Conservation (phyloP, 257 asterid species). For the Voacanga thouarsii region DNA sequence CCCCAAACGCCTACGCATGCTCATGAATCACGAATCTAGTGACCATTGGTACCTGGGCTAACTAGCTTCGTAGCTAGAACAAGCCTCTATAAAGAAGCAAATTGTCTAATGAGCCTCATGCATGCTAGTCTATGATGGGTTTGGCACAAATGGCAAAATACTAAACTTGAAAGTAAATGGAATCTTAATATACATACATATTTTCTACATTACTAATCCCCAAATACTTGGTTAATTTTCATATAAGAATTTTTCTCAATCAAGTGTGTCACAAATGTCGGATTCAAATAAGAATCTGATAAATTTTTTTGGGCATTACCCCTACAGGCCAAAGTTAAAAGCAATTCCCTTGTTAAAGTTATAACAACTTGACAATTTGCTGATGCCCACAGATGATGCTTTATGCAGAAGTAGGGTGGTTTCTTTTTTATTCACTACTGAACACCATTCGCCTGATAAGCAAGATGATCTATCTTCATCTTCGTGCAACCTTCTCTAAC, state of each 20-base stretch:
- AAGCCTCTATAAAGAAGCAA: not conserved
- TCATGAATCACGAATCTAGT: not conserved
- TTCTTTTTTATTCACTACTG: not conserved
- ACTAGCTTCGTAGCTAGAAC: not conserved
- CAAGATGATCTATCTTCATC: conserved; percentile 33
- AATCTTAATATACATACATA: not conserved
- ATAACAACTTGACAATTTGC: not conserved
- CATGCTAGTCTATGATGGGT: not conserved
- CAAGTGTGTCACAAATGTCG: not conserved
- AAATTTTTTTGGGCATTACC: not conserved
- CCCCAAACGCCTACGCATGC: conserved; percentile 15
- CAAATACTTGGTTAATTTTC: not conserved
- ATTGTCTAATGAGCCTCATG: too few species aligned
- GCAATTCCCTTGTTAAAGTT: not conserved
- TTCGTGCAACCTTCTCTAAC: conserved; percentile 62
- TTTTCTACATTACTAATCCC: not conserved
- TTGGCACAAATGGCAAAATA: not conserved
- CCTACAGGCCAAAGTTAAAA: too few species aligned
- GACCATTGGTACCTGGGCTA: not conserved
- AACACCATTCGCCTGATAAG: not conserved
- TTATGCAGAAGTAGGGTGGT: not conserved
- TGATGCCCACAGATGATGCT: not conserved
- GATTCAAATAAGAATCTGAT: not conserved
- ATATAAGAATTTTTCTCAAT: not conserved
- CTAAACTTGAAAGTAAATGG: not conserved